phyloP scores from a whole-genome alignment of 306 rosid genomes.

The barrel medic (Medicago truncatula) region DNA sequence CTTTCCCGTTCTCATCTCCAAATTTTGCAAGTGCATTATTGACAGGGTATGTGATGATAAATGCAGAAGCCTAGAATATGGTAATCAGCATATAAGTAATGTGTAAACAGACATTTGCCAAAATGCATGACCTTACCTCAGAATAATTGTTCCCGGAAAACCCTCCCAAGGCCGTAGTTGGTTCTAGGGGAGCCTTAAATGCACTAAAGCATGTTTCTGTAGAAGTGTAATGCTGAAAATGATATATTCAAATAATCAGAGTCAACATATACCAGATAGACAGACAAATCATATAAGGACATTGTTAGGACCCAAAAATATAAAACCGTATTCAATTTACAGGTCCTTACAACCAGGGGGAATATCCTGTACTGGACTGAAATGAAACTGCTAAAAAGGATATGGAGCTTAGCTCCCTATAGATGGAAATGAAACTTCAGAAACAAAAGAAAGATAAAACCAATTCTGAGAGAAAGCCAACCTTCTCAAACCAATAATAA shows the following conservation, averaged over 20 bases:
- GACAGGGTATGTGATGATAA: constrained; percentile 87
- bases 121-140: constrained; percentile 63
- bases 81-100: constrained; percentile 43
- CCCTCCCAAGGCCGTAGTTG: constrained; percentile 92
- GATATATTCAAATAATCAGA: constrained; percentile 38
- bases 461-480: background rate
- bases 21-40: constrained; percentile 75
- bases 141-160: constrained; percentile 86
- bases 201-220: constrained; percentile 96
- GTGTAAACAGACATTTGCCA: constrained; percentile 33
- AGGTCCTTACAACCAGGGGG: background rate
- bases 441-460: background rate
- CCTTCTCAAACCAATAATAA: background rate
- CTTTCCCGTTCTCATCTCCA: constrained; percentile 84
- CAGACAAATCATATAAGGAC: constrained; percentile 11
- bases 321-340: background rate
- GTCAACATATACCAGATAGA: constrained; percentile 32
- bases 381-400: background rate
- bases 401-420: background rate
- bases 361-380: background rate
- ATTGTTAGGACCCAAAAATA: background rate
- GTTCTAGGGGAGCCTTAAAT: constrained; percentile 96
- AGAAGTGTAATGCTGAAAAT: constrained; percentile 80
- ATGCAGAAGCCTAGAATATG: constrained; percentile 87
- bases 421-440: background rate